Conservation (phyloP, 2,329 filamentous ascomycete species). For the Aspergillus amoenus region DNA sequence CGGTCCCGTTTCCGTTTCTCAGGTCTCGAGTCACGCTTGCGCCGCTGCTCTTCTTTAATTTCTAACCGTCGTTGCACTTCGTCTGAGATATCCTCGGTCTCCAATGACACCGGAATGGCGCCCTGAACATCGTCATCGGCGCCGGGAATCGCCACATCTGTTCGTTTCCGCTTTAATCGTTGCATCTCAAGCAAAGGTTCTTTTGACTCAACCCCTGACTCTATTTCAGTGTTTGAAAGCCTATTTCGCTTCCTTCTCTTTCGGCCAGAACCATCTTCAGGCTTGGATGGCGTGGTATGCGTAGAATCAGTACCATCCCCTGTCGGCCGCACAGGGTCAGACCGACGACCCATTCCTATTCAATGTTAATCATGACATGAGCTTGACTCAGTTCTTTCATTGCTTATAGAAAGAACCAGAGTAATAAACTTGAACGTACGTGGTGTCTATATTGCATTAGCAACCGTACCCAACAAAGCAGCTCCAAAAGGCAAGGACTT, state of each 20-base stretch:
- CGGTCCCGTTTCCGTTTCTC: slow-evolving; percentile 41
- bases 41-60: slow-evolving; percentile 43
- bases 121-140: slow-evolving; percentile 25
- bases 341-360: neutral
- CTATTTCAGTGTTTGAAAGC: slow-evolving; percentile 15
- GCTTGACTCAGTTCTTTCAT: too few relatives aligned
- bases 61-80: slow-evolving; percentile 46
- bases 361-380: neutral
- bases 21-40: slow-evolving; percentile 28
- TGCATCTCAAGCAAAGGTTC: neutral
- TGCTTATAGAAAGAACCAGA: neutral
- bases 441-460: slow-evolving; percentile 3
- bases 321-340: neutral
- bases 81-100: slow-evolving; percentile 46
- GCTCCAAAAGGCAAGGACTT: slow-evolving; percentile 9
- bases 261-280: neutral
- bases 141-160: slow-evolving; percentile 19
- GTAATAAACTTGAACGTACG: neutral
- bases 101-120: slow-evolving; percentile 26
- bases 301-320: neutral
- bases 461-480: neutral
- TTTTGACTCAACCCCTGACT: neutral
- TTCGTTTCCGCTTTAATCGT: slow-evolving; percentile 24
- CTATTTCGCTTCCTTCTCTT: slow-evolving; percentile 21
- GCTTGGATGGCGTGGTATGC: neutral